A percentile compares a stretch with the other conserved stretches of the same genome.
Conservation (phyloP, 805 yeast species). For the Sugiyamaella lignohabitans region DNA sequence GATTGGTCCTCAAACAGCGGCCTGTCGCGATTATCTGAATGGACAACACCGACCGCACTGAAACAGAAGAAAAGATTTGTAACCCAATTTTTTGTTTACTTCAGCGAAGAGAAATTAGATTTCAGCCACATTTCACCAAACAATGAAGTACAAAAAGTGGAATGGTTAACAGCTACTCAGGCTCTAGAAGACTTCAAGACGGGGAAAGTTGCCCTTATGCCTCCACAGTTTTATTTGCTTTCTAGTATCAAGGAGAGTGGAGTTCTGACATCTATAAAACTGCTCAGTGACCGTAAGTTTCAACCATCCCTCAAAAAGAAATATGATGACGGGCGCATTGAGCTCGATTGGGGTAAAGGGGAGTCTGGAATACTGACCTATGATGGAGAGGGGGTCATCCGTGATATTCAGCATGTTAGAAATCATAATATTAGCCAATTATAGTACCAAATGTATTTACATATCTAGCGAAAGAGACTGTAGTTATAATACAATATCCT, state of each 20-base stretch:
- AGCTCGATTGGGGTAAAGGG: slow-evolving; percentile 27
- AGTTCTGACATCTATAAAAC: slow-evolving; percentile 9
- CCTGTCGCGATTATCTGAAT: slow-evolving; percentile 19
- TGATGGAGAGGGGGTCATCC: slow-evolving; percentile 10
- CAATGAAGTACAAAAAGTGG: slow-evolving; percentile 15
- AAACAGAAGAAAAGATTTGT: slow-evolving; percentile 22
- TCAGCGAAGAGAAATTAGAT: slow-evolving; percentile 15
- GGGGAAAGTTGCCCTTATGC: slow-evolving; percentile 23
- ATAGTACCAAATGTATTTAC: no score
- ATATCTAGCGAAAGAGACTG: no score
- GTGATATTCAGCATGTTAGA: slow-evolving; percentile 9
- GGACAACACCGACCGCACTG: slow-evolving; percentile 28
- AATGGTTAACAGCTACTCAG: slow-evolving; percentile 26
- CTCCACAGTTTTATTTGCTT: slow-evolving; percentile 30
- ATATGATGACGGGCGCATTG: slow-evolving; percentile 18
- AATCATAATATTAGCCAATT: background rate
- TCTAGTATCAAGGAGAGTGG: slow-evolving; percentile 15
- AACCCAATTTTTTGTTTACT: slow-evolving; percentile 27
- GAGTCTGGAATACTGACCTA: slow-evolving; percentile 18
- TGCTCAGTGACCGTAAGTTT: slow-evolving; percentile 17
- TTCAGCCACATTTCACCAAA: slow-evolving; percentile 8
- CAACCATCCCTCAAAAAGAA: slow-evolving; percentile 19
- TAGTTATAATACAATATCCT: background rate
- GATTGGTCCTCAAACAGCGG: slow-evolving; percentile 14
- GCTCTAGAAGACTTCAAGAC: slow-evolving; percentile 19